Conservation (phyloP, 2,329 filamentous ascomycete species). For the Penicillium sp. region DNA sequence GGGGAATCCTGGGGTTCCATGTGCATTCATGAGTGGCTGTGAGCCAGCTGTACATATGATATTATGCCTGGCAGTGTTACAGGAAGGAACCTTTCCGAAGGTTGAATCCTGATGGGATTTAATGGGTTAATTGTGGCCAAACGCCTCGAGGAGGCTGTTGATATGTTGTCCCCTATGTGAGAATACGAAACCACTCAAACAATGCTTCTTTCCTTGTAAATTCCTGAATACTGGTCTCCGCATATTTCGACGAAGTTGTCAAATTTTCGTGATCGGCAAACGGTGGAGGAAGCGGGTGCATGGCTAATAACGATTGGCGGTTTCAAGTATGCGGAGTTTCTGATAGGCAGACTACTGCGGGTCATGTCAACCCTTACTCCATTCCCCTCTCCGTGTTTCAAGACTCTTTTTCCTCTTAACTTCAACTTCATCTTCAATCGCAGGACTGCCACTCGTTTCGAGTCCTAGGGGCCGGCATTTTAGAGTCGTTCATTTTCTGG, state of each 20-base stretch:
- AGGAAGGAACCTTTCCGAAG: constrained; percentile 9
- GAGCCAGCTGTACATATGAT: constrained; percentile 36
- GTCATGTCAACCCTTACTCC: constrained; percentile 17
- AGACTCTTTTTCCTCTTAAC: constrained; percentile 1
- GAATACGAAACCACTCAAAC: constrained; percentile 20
- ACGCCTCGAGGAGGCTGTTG: constrained; percentile 28
- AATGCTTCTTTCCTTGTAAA: constrained; percentile 3
- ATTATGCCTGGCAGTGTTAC: constrained; percentile 19
- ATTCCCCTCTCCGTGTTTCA: constrained; percentile 20
- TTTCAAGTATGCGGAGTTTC: constrained; percentile 13
- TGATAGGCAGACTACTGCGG: constrained; percentile 23
- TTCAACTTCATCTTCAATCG: not conserved
- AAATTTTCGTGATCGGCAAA: constrained; percentile 22
- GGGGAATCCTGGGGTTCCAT: constrained; percentile 10
- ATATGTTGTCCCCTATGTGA: constrained; percentile 34
- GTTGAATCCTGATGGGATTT: constrained; percentile 18
- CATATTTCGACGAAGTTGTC: not conserved
- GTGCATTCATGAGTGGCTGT: constrained; percentile 20
- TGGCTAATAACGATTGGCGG: constrained; percentile 23
- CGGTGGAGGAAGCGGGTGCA: constrained; percentile 14
- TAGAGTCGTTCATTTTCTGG: not conserved
- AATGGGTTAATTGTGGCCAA: constrained; percentile 24
- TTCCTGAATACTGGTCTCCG: not conserved
- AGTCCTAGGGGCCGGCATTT: not conserved
- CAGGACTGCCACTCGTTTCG: not conserved